These are phyloP conservation scores for Coniochaeta sp. DNA, from an alignment of 2,329 filamentous ascomycete species.

Conservation along the genomic window DNA sequence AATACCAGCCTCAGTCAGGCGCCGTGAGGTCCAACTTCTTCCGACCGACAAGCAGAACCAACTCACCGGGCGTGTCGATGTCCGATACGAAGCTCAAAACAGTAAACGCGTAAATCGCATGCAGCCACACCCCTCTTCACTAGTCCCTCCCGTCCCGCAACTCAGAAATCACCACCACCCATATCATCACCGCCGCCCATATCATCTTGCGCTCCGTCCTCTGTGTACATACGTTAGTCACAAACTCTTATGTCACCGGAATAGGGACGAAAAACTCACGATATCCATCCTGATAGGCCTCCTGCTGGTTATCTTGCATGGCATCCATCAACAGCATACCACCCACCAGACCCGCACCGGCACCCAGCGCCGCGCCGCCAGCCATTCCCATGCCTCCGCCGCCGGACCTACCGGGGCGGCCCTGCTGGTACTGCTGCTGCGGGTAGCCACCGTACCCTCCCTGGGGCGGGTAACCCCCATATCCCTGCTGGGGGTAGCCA, in stretches of 20 bases:
- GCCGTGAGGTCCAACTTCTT: no score
- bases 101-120: background rate
- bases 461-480: slow-evolving; percentile 23
- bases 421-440: slow-evolving; percentile 30
- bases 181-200: slow-evolving; percentile 27
- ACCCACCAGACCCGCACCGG: slow-evolving; percentile 75
- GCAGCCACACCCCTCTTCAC: background rate
- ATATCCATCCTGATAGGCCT: slow-evolving; percentile 48
- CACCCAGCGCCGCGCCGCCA: slow-evolving; percentile 69
- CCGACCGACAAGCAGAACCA: no score
- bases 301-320: slow-evolving; percentile 54
- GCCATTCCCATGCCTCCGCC: slow-evolving; percentile 55
- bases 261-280: slow-evolving; percentile 13
- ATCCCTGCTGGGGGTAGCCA: slow-evolving; percentile 22
- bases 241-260: slow-evolving; percentile 10
- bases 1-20: no score
- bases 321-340: slow-evolving; percentile 65
- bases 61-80: no score
- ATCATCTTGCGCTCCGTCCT: slow-evolving; percentile 23
- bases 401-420: slow-evolving; percentile 33
- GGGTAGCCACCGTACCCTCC: slow-evolving; percentile 21
- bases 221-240: slow-evolving; percentile 10
- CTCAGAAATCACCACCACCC: slow-evolving; percentile 14
- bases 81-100: no score
- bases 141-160: background rate